Conservation (phyloP, 108 stramenopile genomes). For the Cyclotella choctawhatcheeana region DNA sequence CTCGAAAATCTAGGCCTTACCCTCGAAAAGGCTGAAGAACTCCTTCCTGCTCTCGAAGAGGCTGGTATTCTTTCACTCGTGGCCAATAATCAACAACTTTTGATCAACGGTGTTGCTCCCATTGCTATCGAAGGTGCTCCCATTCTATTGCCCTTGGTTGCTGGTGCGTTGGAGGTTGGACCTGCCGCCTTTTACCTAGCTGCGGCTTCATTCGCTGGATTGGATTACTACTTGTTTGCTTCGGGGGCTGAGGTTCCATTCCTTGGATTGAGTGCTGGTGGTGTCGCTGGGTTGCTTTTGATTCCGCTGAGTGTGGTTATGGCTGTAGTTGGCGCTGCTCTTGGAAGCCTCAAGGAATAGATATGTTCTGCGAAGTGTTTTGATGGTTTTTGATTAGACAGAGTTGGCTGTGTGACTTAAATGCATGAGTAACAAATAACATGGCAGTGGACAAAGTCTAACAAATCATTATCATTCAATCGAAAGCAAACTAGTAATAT, state of each 20-base stretch:
- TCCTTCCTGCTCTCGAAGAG: conserved; percentile 77
- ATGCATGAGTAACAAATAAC: too few species aligned
- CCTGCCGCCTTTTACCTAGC: conserved; percentile 75
- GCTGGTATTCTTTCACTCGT: conserved; percentile 69
- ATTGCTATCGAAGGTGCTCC: conserved; percentile 83
- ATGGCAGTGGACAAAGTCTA: too few species aligned
- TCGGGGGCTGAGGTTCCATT: conserved; percentile 79
- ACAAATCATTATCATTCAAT: background rate
- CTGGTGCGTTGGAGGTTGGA: conserved; percentile 77
- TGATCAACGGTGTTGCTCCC: conserved; percentile 82
- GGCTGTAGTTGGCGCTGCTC: conserved; percentile 69
- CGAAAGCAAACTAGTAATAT: too few species aligned
- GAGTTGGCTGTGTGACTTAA: background rate
- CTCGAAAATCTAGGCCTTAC: conserved; percentile 81
- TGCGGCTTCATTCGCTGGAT: conserved; percentile 57
- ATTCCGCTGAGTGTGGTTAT: conserved; percentile 68
- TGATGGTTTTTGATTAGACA: background rate
- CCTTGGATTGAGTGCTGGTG: conserved; percentile 72
- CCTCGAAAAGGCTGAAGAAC: conserved; percentile 73
- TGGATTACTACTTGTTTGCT: conserved; percentile 63
- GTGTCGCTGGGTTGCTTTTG: conserved; percentile 65
- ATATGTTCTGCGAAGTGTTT: background rate
- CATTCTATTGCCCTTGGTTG: conserved; percentile 73
- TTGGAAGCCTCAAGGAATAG: conserved; percentile 76
- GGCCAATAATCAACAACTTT: conserved; percentile 88